Base-by-base conservation (phyloP, 1,284 basidiomycete genomes). In the Kalmanozyma brasiliensis region DNA sequence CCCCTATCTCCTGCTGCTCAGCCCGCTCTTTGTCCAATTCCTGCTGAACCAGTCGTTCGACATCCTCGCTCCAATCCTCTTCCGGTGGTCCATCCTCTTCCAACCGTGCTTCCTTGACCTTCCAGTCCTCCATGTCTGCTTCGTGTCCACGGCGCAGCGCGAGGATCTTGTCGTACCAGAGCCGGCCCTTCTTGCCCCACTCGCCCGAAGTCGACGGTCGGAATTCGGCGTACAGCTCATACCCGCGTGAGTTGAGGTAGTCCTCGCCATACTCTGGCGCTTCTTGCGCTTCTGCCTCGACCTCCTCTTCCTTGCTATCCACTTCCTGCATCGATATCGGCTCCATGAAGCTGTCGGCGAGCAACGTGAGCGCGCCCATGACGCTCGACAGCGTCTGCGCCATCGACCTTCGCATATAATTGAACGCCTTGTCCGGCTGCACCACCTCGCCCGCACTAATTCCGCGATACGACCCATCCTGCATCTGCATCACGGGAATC, bases 401-500 rank as follows among this genome's bases (percentile, higher is more conserved):
- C 74, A 82, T 74, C 16, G 71, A 65, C 29, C 61, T 52, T 0
- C 63, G 46, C 69, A 82, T 59, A 49, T 82, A 82, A 44, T 74
- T 61, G 56, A 78, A 80, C 13, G 80, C 80, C 33, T 86, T 83
- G 40, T 87, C 86, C 1, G 94, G 94, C 42, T 87, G 84, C 9
- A 89, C 88, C 7, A 92, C 90, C 13, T 86, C 85, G 14, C 89
- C 89, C 40, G 88, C 86, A 14, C 88, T 86, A 30, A 98, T 87
- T 0, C 91, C 95, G 22, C 93, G 88, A 90, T 94, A 97, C 63
- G 84, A 87, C 85, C 58, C 86, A 84, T 74, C 65, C 71, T 87
- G 88, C 33, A 86, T 90, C 76, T 87, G 89, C 83, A 88, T 92
- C 11, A 98, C 88, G 0, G 92, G 91, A 78, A 94, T 93, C 91